Base-by-base conservation (phyloP, 352 stramenopile species). In the Phytophthora crassamura region DNA sequence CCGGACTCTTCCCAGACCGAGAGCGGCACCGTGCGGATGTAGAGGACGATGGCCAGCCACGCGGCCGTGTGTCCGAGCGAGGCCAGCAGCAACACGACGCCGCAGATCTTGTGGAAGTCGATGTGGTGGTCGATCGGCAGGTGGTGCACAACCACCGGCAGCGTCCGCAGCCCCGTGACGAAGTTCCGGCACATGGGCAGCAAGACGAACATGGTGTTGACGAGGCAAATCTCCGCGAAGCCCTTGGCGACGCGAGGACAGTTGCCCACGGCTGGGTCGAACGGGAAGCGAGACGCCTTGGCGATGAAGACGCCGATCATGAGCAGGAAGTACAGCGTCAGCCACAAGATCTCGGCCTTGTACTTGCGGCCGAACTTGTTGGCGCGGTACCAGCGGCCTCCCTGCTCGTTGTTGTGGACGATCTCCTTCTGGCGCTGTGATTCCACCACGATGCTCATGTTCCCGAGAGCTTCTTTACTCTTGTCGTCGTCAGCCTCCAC, bases 91-190 rank as follows among this genome's bases (percentile, higher is more conserved):
- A 90, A 65, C n/a, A 93, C 77, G n/a, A 86, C 58, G 16, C 84
- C 84, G n/a, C 77, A 85, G 66, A 93, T 75, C 67, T 89, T 90
- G 69, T 89, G 82, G 46, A 91, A 93, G 48, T 84, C 77, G 30
- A 90, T 84, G 57, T 89, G 65, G 33, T 84, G 60, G 56, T 91
- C 84, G 32, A 93, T 64, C 4, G 85, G 86, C 6, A 92, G 57
- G 25, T 84, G 60, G 12, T 78, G 73, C 9, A 80, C 72, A 18
- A 91, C 69, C 7, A 87, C 60, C n/a, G 66, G 59, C 0, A 81
- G 51, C 7, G 67, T 76, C 4, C 84, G 80, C 20, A 89, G 53
- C 7, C 68, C 69, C 41, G 80, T 84, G 30, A 94, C 65, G 28
- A 94, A 83, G 43, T 81, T 85, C 39, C 82, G 82, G 30, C 86